Evolutionary conservation across 805 yeast species (phyloP).

Genomic region (Pichia sporocuriosa): DNA sequence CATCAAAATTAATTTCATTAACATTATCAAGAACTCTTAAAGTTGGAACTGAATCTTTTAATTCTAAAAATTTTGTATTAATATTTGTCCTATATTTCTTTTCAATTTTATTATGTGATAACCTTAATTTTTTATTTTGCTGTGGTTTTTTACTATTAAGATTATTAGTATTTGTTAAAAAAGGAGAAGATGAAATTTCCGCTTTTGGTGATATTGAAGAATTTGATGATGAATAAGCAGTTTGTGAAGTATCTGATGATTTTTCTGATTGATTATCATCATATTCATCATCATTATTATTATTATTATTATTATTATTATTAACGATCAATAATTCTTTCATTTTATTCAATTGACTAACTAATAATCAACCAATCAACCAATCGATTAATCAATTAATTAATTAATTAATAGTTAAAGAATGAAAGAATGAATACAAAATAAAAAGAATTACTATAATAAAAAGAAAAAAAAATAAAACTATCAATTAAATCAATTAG

Average conservation of each 20-base stretch:
- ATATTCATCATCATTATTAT: too few species aligned
- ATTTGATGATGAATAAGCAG: too few species aligned
- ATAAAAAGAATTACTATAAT: too few species aligned
- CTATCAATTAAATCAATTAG: too few species aligned
- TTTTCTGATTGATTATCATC: neutral
- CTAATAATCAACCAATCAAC: too few species aligned
- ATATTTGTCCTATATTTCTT: slow-evolving; percentile 75
- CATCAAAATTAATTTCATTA: slow-evolving; percentile 28
- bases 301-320: too few species aligned
- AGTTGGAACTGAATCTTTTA: slow-evolving; percentile 74
- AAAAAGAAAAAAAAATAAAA: too few species aligned
- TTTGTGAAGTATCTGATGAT: neutral
- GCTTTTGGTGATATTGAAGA: neutral
- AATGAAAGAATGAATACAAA: too few species aligned
- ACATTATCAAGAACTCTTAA: slow-evolving; percentile 49
- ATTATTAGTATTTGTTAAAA: neutral
- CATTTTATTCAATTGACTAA: too few species aligned
- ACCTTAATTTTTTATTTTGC: slow-evolving; percentile 37
- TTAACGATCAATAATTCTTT: too few species aligned
- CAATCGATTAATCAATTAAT: too few species aligned
- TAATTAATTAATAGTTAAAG: too few species aligned
- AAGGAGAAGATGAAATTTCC: neutral
- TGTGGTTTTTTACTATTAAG: slow-evolving; percentile 20
- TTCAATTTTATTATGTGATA: slow-evolving; percentile 74
- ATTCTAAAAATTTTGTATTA: slow-evolving; percentile 59